phyloP scores from a whole-genome alignment of 2,329 filamentous ascomycete species.

The Macrophomina pseudophaseolina region DNA sequence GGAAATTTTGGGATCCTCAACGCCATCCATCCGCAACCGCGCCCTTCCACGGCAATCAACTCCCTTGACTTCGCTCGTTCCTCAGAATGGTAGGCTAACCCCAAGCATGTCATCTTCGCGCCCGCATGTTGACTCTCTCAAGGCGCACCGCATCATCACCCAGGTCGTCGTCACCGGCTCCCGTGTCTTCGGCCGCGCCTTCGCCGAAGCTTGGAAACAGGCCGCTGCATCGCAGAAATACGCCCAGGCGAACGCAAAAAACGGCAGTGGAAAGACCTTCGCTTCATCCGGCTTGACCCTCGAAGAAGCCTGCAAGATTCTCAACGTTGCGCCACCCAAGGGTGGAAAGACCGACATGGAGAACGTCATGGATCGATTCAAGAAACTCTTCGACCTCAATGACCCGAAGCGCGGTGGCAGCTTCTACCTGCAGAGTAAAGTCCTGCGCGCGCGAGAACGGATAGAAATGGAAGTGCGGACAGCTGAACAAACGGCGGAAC shows the following conservation, averaged over 20 bases:
- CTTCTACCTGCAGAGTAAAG: constrained; percentile 98
- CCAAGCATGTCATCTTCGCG: not conserved
- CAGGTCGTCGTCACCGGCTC: constrained; percentile 90
- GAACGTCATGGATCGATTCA: constrained; percentile 84
- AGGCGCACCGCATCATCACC: constrained; percentile 95
- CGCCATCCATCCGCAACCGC: constrained; percentile 16
- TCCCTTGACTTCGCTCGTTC: not conserved
- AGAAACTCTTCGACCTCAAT: constrained; percentile 91
- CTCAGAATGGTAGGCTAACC: constrained; percentile 1
- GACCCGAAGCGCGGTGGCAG: constrained; percentile 95
- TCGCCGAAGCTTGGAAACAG: constrained; percentile 94
- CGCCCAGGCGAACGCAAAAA: constrained; percentile 72
- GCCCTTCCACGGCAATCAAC: not conserved
- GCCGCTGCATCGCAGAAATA: constrained; percentile 86
- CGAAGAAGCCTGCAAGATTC: constrained; percentile 95
- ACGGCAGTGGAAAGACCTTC: constrained; percentile 60
- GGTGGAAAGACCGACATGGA: constrained; percentile 78
- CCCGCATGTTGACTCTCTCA: constrained; percentile 33
- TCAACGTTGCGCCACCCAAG: constrained; percentile 90
- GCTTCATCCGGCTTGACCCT: constrained; percentile 79
- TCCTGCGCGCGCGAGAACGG: constrained; percentile 86
- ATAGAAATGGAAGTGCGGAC: constrained; percentile 86
- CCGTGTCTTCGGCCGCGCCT: constrained; percentile 90
- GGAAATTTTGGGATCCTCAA: constrained; percentile 26
- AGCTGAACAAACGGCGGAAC: constrained; percentile 70